These are phyloP conservation scores for Rhynchosporium secalis DNA, from an alignment of 2,329 filamentous ascomycete species.

Conservation along the genomic window DNA sequence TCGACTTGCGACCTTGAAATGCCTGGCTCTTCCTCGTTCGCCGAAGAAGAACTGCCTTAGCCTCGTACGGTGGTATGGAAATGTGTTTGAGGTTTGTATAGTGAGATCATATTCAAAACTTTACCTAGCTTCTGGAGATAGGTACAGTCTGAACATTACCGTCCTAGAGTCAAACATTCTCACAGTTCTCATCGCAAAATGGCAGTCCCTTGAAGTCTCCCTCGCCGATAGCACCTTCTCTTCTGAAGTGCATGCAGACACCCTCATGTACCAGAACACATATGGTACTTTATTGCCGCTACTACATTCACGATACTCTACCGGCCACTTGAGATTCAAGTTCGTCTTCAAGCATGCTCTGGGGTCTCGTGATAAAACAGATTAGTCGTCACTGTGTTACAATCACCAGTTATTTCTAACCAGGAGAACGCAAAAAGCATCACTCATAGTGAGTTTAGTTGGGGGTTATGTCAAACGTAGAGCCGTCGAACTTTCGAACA, in stretches of 20 bases:
- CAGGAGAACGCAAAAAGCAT: constrained; percentile 49
- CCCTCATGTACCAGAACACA: constrained; percentile 46
- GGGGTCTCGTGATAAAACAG: constrained; percentile 22
- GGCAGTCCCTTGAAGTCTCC: constrained; percentile 1
- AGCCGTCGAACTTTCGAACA: not conserved
- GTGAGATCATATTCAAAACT: too few species aligned
- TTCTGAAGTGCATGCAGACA: constrained; percentile 45
- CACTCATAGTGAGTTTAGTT: constrained; percentile 51
- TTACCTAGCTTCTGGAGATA: too few species aligned
- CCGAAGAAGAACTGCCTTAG: too few species aligned
- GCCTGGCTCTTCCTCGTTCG: too few species aligned
- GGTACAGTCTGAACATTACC: too few species aligned
- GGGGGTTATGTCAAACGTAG: constrained; percentile 52
- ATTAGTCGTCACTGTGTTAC: not conserved
- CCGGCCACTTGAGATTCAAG: constrained; percentile 49
- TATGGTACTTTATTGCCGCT: constrained; percentile 52
- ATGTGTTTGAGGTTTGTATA: too few species aligned
- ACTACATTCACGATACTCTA: constrained; percentile 50
- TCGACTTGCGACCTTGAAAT: too few species aligned
- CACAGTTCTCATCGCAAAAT: not conserved
- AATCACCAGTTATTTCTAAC: constrained; percentile 44
- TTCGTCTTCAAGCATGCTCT: constrained; percentile 47
- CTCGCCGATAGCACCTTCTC: constrained; percentile 44
- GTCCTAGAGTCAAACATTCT: too few species aligned
- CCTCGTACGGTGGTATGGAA: too few species aligned